Conservation (phyloP, 306 rosid species). For the Rubus parviflorus region DNA sequence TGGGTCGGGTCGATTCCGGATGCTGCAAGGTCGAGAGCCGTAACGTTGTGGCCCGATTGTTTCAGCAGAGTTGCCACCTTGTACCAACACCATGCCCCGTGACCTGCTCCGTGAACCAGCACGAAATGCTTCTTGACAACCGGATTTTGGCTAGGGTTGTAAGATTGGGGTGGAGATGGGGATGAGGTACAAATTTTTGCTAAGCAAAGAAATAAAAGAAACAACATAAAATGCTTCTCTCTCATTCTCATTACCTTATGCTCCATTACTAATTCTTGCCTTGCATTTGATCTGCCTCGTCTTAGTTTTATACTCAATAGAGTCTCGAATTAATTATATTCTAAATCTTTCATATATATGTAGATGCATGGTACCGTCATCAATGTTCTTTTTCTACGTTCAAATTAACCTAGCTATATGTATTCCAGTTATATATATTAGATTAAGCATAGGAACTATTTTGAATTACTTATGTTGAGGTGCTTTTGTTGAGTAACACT, state of each 20-base stretch:
- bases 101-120: slow-evolving; percentile 43
- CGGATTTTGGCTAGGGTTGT: too few species aligned
- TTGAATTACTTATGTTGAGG: too few species aligned
- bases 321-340: too few species aligned
- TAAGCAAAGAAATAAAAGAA: background rate
- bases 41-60: slow-evolving; percentile 38
- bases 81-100: slow-evolving; percentile 62
- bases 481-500: too few species aligned
- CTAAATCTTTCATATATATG: too few species aligned
- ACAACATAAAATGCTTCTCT: background rate
- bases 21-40: slow-evolving; percentile 45
- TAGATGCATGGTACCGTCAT: too few species aligned
- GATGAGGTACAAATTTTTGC: background rate
- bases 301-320: slow-evolving; percentile 13
- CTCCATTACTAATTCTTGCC: too few species aligned
- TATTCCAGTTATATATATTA: too few species aligned
- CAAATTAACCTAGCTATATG: too few species aligned
- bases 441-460: too few species aligned
- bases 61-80: slow-evolving; percentile 29
- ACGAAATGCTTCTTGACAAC: slow-evolving; percentile 30
- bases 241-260: background rate
- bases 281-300: slow-evolving; percentile 25
- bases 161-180: background rate
- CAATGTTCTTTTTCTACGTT: too few species aligned
- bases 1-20: slow-evolving; percentile 43